These are phyloP conservation scores for Lasiodiplodia gonubiensis DNA, from an alignment of 2,329 filamentous ascomycete genomes.

Conservation along the genomic window DNA sequence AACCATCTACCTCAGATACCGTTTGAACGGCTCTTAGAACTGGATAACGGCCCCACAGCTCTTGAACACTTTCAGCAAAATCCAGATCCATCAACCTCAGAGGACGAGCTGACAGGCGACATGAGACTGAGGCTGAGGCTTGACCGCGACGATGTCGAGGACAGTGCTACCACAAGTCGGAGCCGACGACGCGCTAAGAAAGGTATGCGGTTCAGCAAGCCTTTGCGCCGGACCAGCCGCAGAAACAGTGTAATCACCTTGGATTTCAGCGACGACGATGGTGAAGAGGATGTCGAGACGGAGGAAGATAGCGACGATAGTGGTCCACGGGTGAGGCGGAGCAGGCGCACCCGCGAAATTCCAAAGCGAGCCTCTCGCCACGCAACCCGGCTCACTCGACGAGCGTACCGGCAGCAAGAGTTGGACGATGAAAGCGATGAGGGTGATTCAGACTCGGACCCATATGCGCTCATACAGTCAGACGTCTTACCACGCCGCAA, in stretches of 20 bases:
- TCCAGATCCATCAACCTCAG: constrained; percentile 3
- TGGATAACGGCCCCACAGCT: constrained; percentile 55
- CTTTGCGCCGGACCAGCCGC: not conserved
- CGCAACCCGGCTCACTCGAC: constrained; percentile 9
- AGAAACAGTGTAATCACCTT: not conserved
- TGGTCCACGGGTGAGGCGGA: constrained; percentile 1
- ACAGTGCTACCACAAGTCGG: not conserved
- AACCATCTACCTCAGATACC: constrained; percentile 46
- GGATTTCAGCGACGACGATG: constrained; percentile 37
- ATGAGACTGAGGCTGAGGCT: constrained; percentile 4
- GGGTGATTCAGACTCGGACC: constrained; percentile 24
- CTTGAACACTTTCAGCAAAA: constrained; percentile 48
- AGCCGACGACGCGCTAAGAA: not conserved
- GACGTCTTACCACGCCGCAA: constrained; percentile 48
- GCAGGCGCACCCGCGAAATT: not conserved
- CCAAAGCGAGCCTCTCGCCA: not conserved
- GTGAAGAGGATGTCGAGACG: constrained; percentile 37
- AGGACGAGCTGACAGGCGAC: constrained; percentile 13
- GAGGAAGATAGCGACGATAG: constrained; percentile 28
- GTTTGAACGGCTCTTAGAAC: constrained; percentile 51
- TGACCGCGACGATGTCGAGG: not conserved
- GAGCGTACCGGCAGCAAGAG: not conserved
- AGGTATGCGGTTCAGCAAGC: constrained; percentile 9
- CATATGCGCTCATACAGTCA: constrained; percentile 46
- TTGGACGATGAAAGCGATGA: constrained; percentile 2